Evolutionary conservation across 2,329 filamentous ascomycete species (phyloP), one percentile per base, ranked within the genome.

Genomic region (Penicillium fuscoglaucum): DNA sequence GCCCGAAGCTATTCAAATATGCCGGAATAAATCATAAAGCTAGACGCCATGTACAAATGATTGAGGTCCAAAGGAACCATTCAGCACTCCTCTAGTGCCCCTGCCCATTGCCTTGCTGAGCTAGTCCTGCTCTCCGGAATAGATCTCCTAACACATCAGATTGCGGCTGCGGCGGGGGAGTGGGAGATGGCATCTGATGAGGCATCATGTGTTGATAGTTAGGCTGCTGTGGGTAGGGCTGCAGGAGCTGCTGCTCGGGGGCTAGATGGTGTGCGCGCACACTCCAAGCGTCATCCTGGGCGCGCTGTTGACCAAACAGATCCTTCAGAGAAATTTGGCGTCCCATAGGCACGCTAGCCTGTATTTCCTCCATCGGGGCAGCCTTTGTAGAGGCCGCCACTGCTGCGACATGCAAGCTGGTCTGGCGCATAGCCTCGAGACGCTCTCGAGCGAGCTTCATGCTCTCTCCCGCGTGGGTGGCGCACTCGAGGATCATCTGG

Each of bases 401-500:
- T 12, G 73, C 69, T 13, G 73, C 70, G 40, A 65, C 66, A 51
- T 73, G 73, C 43, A 74, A 47, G 6, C 68, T 70, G 55, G 65
- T 69, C 61, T 74, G 73, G 28, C 65, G 73, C 43, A 68, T 65
- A 6, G 72, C 70, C 31, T 75, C 73, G n/a, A 72, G 56, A 35
- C 72, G 70, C 35, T 78, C 77, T 24, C 73, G 72, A 9, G 76
- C 78, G 21, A 77, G 69, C 52, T 78, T 79, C 57, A 80, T 72
- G 62, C 80, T 83, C 49, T 77, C 69, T 26, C 79, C 79, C 1
- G 83, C 83, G 68, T 79, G 78, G 28, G 76, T 72, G 4, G 84
- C 84, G 61, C 83, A 82, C 44, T 83, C 80, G 58, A 79, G 76
- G 60, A 88, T 85, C 57, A 82, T 76, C 55, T 79, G 74, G 33